These are phyloP conservation scores for Globisporangium okanoganense DNA, from an alignment of 352 stramenopile genomes.

Conservation along the genomic window DNA sequence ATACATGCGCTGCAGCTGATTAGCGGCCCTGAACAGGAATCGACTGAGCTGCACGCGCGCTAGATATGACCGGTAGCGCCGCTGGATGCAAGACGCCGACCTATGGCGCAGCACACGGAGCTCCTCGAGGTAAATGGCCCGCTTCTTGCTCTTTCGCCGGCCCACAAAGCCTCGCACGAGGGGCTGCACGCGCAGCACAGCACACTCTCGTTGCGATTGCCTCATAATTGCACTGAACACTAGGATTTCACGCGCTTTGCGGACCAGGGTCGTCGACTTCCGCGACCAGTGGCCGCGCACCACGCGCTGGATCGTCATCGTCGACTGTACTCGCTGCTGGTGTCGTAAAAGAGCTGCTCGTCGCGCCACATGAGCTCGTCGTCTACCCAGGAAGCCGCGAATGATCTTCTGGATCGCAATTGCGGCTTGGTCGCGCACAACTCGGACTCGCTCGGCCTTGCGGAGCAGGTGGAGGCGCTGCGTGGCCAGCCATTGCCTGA, in stretches of 20 bases:
- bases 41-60: slow-evolving; percentile 35
- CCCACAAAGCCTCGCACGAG: slow-evolving; percentile 37
- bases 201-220: slow-evolving; percentile 10
- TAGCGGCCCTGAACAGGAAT: slow-evolving; percentile 35
- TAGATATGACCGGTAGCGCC: slow-evolving; percentile 45
- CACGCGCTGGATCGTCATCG: slow-evolving; percentile 36
- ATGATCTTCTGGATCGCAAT: slow-evolving; percentile 34
- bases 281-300: slow-evolving; percentile 30
- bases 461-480: slow-evolving; percentile 33
- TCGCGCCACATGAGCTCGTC: slow-evolving; percentile 18
- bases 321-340: slow-evolving; percentile 19
- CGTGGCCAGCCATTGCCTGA: slow-evolving; percentile 29
- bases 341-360: slow-evolving; percentile 15
- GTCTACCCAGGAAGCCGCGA: slow-evolving; percentile 39
- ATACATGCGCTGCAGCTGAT: slow-evolving; percentile 46
- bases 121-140: slow-evolving; percentile 19
- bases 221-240: slow-evolving; percentile 20
- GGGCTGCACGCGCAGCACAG: slow-evolving; percentile 36
- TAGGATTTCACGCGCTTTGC: slow-evolving; percentile 14
- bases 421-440: slow-evolving; percentile 27
- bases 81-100: slow-evolving; percentile 43
- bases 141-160: slow-evolving; percentile 20
- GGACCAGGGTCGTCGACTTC: slow-evolving; percentile 11
- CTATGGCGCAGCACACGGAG: slow-evolving; percentile 19
- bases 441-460: slow-evolving; percentile 27